Evolutionary conservation across 2,329 filamentous ascomycete species (phyloP), one percentile per base, ranked within the genome.

Genomic region (Paraconiothyrium brasiliense): DNA sequence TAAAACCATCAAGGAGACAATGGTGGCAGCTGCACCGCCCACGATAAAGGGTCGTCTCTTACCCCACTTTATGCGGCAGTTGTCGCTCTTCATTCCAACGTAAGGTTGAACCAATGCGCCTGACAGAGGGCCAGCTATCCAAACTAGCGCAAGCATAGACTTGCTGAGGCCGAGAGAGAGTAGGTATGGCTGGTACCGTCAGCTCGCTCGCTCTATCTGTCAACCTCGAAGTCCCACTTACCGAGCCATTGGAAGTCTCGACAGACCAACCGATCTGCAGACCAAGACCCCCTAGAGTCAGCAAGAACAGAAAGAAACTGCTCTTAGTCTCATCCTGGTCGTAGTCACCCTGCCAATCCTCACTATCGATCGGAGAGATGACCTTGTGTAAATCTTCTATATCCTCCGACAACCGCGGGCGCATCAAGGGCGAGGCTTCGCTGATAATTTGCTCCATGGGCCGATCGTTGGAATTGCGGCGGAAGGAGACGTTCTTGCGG

Each of bases 191-290:
- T 83, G 58, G 14, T 22, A 47, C 9, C 16, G 54, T 61, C 43
- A 61, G 57, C 48, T 20, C 10, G 39, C 3, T 8, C 1, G 34
- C 11, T 22, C 48, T 6, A 16, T 20, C 50, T 20, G 8, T 6
- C 22, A 20, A 9, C 7, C 6, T 20, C 20, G 30, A 24, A 16
- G 30, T 32, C 20, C 44, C 9, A 79, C 84, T 73, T 76, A 87
- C 85, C 57, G 94, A 97, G 70, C 94, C 94, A 82, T 97, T 94
- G 57, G 93, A 97, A 46, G 97, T 84, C 79, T 98, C 94, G 46
- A 97, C 93, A 1, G 94, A 94, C 94, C 94, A 98, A 32, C 94
- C 93, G 69, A 98, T 91, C 80, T 98, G 94, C 64, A 98, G 83
- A 27, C 87, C 94, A 62, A 92, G 92, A 68, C 97, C 92, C 74